Percentiles rank a stretch among this genome's conserved stretches.
phyloP scores from a whole-genome alignment of 257 asterid species.

The Ballota nigra region DNA sequence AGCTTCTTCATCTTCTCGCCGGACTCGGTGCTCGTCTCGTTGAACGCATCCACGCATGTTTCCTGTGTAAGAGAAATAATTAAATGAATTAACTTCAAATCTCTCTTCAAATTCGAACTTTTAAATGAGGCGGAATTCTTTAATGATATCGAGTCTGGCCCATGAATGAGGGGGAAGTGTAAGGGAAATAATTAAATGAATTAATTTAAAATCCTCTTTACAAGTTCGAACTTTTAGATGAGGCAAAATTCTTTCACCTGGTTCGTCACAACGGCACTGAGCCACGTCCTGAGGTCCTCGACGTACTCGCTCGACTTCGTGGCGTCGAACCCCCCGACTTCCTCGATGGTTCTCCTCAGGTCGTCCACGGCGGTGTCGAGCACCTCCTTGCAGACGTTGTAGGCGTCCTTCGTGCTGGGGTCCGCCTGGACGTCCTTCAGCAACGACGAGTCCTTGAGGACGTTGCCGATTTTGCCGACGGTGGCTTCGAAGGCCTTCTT shows the following conservation, averaged over 20 bases:
- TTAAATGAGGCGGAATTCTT: too few relatives aligned
- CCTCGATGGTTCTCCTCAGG: constrained; percentile 35
- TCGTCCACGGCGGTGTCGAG: constrained; percentile 56
- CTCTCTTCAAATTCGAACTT: too few relatives aligned
- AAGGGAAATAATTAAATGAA: too few relatives aligned
- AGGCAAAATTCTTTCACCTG: too few relatives aligned
- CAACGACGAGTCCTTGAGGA: constrained; percentile 34
- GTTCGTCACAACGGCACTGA: constrained; percentile 54
- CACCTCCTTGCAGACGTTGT: constrained; percentile 42
- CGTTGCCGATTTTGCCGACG: constrained; percentile 28
- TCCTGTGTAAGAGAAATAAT: too few relatives aligned
- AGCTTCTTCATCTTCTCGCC: constrained; percentile 66
- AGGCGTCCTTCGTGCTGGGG: constrained; percentile 47
- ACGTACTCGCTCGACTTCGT: constrained; percentile 22
- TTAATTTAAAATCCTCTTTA: too few relatives aligned
- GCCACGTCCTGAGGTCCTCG: constrained; percentile 53
- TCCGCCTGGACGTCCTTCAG: constrained; percentile 48
- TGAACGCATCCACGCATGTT: constrained; percentile 72
- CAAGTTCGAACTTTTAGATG: too few relatives aligned
- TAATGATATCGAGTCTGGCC: too few relatives aligned
- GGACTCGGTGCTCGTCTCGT: constrained; percentile 55
- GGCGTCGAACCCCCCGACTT: constrained; percentile 28
- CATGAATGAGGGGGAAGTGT: too few relatives aligned
- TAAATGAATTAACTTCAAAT: too few relatives aligned
- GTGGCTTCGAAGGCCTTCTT: constrained; percentile 43